These are phyloP conservation scores for Vigna reflexopilosa DNA, from an alignment of 306 rosid species.

Conservation along the genomic window DNA sequence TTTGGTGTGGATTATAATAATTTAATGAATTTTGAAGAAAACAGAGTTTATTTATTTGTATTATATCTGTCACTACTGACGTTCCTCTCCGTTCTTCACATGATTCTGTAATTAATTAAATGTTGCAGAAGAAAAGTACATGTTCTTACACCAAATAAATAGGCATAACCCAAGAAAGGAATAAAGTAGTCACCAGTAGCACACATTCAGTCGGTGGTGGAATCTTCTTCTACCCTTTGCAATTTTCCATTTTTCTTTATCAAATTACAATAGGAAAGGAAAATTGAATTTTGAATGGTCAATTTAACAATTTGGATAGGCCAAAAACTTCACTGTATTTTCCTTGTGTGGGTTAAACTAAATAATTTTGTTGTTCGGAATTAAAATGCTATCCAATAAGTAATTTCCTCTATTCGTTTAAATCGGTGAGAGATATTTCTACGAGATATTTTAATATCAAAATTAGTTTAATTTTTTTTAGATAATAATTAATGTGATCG, in stretches of 20 bases:
- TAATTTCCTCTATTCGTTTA: too few species aligned
- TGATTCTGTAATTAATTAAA: constrained; percentile 19
- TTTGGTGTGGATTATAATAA: background rate
- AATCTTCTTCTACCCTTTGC: constrained; percentile 40
- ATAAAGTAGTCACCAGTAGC: constrained; percentile 38
- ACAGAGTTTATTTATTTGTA: background rate
- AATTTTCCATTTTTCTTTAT: constrained; percentile 12
- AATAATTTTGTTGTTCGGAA: too few species aligned
- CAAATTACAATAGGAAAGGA: background rate
- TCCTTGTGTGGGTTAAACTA: background rate
- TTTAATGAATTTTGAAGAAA: background rate
- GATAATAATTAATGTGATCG: too few species aligned
- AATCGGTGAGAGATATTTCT: too few species aligned
- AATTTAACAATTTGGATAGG: background rate
- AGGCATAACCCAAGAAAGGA: constrained; percentile 40
- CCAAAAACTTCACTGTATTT: background rate
- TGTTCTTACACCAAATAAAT: constrained; percentile 9
- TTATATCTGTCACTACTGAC: constrained; percentile 14
- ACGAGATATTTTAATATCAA: too few species aligned
- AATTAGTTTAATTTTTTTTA: too few species aligned
- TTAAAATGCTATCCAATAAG: too few species aligned
- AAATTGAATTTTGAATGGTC: background rate
- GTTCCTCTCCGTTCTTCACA: background rate
- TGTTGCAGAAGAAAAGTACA: constrained; percentile 36
- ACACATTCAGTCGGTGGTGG: constrained; percentile 41